Evolutionary conservation across 331 rosid genomes (phyloP), one percentile per base, ranked within the genome.

Genomic region (Acacia concinna): DNA sequence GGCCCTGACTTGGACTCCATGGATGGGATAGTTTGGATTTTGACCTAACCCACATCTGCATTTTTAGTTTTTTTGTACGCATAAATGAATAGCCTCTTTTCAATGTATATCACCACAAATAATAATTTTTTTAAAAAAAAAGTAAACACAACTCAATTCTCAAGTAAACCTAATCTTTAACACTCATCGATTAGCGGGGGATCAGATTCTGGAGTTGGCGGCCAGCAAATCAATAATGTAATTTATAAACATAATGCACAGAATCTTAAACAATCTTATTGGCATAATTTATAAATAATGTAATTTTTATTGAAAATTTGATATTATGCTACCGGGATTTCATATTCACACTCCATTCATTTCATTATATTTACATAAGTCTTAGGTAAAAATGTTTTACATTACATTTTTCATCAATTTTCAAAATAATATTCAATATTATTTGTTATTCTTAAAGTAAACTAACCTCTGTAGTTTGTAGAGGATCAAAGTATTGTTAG

Each of bases 31-130:
- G 32, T 35, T 9, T 14, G 38, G 68, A 28, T 14, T 21, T 20
- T 27, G 75, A 68, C 75, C 81, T 37, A 65, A 38, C 81, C 41
- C 65, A 21, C 13, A 14, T 78, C 69, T 67, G 49, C 30, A 17
- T 14, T n/a, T n/a, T n/a, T n/a, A n/a, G n/a, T n/a, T n/a, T n/a
- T n/a, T n/a, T 23, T 17, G 5, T 4, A 12, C 12, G 11, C 21
- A 17, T 17, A 40, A 13, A 14, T 41, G 37, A 25, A 40, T 2
- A 12, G 11, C 5, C 47, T 28, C 3, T 62, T 62, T 30, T 63
- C 43, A 63, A 31, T 32, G 34, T 4, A 12, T 59, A 1, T 25
- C 34, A 12, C 17, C 65, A 25, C 15, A 13, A 43, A 1, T 1
- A 41, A 8, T 4, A 41, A 41, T 41, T 41, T 8, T 38, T 38